Evolutionary conservation across 108 stramenopile genomes (phyloP), one percentile per base, ranked within the genome.

Genomic region (Pseudonitzschia delicatissima): DNA sequence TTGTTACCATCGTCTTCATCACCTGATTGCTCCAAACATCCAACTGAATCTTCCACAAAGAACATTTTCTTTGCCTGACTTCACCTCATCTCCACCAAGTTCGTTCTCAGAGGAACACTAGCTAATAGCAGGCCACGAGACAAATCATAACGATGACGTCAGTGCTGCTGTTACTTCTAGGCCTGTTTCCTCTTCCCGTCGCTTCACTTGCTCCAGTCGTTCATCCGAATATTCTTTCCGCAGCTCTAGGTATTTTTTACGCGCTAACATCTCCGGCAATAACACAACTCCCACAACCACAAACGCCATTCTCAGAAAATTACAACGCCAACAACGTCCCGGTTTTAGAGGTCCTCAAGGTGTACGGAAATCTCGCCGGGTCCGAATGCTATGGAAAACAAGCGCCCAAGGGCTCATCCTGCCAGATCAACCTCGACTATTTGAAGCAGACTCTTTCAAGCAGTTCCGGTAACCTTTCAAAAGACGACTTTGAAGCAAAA

Each of bases 311-410:
- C n/a, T n/a, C n/a, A n/a, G n/a, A n/a, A n/a, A n/a, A n/a, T n/a
- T n/a, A n/a, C n/a, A n/a, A n/a, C n/a, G n/a, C 50, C n/a, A 6
- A 5, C 9, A 40, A 39, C 9, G 37, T 64, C 15, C 77, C 77
- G 21, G 58, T 73, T 8, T 37, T 77, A 15, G 71, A 77, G 37
- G 62, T 77, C 2, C 49, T 77, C 17, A 72, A 77, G 29, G 71
- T 69, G 0, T 77, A 77, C 59, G 77, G 77, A 4, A 69, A 45
- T 45, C 45, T 77, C 28, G 77, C 77, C 7, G 71, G 71, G 17
- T 33, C 71, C 20, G 21, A 36, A 15, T 77, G 77, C 33, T 77
- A 71, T 61, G 77, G 77, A 40, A 55, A 33, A 26, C 5, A 20
- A 20, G 71, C 77, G 28, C 77, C 77, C 15, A 9, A 23, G 18